phyloP scores from a whole-genome alignment of 148 eudicot species.

The Rhododendron molle region DNA sequence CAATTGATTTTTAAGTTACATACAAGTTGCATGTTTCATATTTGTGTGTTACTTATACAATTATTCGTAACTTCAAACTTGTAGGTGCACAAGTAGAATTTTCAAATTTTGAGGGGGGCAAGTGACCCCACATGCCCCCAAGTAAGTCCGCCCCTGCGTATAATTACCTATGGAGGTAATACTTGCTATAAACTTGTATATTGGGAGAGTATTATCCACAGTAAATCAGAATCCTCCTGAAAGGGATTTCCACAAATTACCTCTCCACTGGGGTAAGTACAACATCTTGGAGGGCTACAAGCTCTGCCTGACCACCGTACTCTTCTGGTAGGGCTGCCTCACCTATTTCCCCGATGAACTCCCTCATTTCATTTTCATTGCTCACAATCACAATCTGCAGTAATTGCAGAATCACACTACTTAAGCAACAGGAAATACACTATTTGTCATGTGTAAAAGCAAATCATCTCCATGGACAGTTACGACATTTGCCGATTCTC shows the following conservation, averaged over 20 bases:
- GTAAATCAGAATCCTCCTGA: not conserved
- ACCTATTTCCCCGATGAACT: constrained; percentile 33
- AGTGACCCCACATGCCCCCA: not conserved
- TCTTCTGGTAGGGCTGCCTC: constrained; percentile 44
- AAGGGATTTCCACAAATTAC: not conserved
- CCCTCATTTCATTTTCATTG: constrained; percentile 36
- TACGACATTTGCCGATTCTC: not conserved
- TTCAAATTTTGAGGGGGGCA: not conserved
- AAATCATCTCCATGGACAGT: not conserved
- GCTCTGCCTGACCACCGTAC: constrained; percentile 48
- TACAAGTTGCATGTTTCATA: not conserved
- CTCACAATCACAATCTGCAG: constrained; percentile 44
- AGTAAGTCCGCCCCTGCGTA: not conserved
- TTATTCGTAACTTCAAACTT: not conserved
- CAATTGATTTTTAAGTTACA: not conserved
- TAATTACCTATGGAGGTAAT: not conserved
- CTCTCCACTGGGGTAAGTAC: constrained; percentile 14
- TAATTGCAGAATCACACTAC: not conserved
- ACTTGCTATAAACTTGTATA: not conserved
- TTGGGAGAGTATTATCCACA: not conserved
- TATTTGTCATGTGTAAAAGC: not conserved
- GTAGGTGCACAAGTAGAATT: not conserved
- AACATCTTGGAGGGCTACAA: constrained; percentile 39
- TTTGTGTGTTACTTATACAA: not conserved
- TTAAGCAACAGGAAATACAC: not conserved